A percentile compares a stretch with the other conserved stretches of the same genome.
Conservation (phyloP, 108 stramenopile genomes). For the Fragilariopsis cylindrus region DNA sequence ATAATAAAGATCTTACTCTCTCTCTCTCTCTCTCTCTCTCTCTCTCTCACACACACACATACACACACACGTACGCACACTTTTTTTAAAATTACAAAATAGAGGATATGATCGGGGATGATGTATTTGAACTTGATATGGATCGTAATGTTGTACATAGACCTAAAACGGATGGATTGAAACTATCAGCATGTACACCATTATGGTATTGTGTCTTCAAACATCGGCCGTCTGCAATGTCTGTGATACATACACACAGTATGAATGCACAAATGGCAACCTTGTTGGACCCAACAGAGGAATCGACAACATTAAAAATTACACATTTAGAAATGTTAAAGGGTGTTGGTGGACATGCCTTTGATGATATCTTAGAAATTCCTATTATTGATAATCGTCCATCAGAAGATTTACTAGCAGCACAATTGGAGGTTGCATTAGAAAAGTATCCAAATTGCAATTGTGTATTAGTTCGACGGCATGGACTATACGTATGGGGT, state of each 20-base stretch:
- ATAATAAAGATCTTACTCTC: neutral
- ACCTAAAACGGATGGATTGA: conserved; percentile 68
- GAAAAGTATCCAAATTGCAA: conserved; percentile 83
- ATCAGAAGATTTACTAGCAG: conserved; percentile 86
- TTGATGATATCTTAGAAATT: conserved; percentile 85
- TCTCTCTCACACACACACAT: neutral
- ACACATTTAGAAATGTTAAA: conserved; percentile 98
- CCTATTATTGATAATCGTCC: conserved; percentile 98
- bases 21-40: neutral
- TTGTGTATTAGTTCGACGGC: conserved; percentile 92
- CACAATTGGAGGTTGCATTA: conserved; percentile 77
- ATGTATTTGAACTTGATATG: conserved; percentile 85
- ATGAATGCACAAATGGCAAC: conserved; percentile 88
- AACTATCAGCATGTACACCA: conserved; percentile 88
- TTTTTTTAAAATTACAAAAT: neutral
- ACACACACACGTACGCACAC: neutral
- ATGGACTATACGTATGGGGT: conserved; percentile 97
- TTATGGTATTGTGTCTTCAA: conserved; percentile 90
- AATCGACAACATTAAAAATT: conserved; percentile 53
- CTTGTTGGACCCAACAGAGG: conserved; percentile 79
- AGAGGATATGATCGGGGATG: conserved; percentile 93
- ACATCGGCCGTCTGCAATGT: conserved; percentile 60
- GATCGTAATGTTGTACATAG: conserved; percentile 55
- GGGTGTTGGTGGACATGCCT: conserved; percentile 90
- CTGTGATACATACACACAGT: conserved; percentile 88